phyloP scores from a whole-genome alignment of 352 stramenopile species.

The Aphanomyces euteiches region DNA sequence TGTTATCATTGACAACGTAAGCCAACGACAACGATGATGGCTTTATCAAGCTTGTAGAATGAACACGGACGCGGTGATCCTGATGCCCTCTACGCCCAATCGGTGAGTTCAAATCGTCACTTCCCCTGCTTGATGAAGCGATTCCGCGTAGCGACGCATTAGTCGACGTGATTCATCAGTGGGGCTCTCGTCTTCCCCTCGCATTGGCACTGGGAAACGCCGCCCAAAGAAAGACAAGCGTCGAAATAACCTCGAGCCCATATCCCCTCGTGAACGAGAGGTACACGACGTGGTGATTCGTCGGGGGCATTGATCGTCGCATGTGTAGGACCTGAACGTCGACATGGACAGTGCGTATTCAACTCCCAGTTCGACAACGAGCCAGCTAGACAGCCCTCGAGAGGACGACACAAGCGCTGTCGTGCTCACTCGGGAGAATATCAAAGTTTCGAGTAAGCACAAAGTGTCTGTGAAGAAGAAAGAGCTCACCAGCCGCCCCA shows the following conservation, averaged over 20 bases:
- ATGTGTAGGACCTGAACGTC: no score
- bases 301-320: background rate
- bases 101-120: background rate
- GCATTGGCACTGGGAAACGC: slow-evolving; percentile 3
- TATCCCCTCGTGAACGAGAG: background rate
- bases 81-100: slow-evolving; percentile 55
- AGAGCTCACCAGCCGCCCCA: background rate
- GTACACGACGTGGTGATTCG: background rate
- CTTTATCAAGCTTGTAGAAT: slow-evolving; percentile 42
- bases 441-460: slow-evolving; percentile 60
- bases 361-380: no score
- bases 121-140: background rate
- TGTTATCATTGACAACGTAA: slow-evolving; percentile 68
- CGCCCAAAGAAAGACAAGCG: slow-evolving; percentile 2
- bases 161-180: slow-evolving; percentile 10
- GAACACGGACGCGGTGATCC: slow-evolving; percentile 61
- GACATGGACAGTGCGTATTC: no score
- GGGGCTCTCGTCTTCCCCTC: background rate
- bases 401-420: background rate
- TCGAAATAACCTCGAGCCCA: slow-evolving; percentile 1
- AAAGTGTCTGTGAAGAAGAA: slow-evolving; percentile 47
- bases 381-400: no score
- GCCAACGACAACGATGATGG: background rate
- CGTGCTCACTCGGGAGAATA: slow-evolving; percentile 51
- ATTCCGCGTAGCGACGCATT: background rate